Evolutionary conservation across 441 rosid genomes (phyloP).

Genomic region (Adansonia madagascariensis): DNA sequence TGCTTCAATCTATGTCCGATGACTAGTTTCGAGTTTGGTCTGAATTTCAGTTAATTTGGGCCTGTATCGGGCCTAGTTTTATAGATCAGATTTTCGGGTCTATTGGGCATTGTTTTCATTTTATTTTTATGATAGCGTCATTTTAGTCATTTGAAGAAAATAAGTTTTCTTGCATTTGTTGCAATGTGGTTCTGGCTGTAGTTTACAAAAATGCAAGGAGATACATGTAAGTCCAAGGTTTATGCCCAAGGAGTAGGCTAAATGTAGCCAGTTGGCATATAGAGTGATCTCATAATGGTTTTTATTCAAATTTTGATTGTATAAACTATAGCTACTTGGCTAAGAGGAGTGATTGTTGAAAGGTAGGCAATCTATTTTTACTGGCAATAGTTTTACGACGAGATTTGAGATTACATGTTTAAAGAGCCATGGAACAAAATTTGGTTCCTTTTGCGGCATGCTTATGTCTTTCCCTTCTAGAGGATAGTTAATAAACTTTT

Average conservation of each 20-base stretch:
- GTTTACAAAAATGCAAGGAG: background rate
- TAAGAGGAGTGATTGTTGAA: slow-evolving; percentile 17
- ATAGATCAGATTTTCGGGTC: too few species aligned
- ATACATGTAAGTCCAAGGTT: background rate
- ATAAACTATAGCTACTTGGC: slow-evolving; percentile 11
- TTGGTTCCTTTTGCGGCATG: slow-evolving; percentile 8
- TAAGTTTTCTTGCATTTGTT: slow-evolving; percentile 14
- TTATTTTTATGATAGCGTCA: background rate
- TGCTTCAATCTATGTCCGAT: too few species aligned
- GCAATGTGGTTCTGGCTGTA: background rate
- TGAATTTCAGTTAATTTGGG: too few species aligned
- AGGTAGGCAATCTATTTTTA: slow-evolving; percentile 13
- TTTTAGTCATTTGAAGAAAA: background rate
- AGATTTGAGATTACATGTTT: slow-evolving; percentile 2
- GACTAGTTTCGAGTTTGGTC: too few species aligned
- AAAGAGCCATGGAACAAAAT: background rate
- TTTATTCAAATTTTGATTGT: slow-evolving; percentile 11
- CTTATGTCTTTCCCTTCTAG: background rate
- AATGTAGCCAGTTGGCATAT: too few species aligned
- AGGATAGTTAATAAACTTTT: background rate
- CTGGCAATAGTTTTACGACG: background rate
- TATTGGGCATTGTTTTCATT: too few species aligned
- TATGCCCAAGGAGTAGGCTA: background rate
- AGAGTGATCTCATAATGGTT: background rate
- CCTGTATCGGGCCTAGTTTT: too few species aligned